phyloP scores from a whole-genome alignment of 2,329 filamentous ascomycete species.

The Trichophyton mentagrophytes region DNA sequence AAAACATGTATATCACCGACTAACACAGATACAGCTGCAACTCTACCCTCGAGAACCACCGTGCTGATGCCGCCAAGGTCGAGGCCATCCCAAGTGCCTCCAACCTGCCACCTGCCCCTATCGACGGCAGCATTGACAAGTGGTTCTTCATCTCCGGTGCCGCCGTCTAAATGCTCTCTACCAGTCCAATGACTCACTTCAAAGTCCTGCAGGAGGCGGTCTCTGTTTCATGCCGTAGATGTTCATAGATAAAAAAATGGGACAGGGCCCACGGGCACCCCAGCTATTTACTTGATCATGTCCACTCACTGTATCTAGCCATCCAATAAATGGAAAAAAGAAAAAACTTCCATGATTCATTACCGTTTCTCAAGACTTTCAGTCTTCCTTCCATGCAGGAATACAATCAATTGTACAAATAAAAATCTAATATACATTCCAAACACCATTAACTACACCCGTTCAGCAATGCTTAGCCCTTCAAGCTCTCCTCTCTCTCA shows the following conservation, averaged over 20 bases:
- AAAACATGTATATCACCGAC: background rate
- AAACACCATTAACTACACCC: background rate
- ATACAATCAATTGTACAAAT: background rate
- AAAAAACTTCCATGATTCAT: background rate
- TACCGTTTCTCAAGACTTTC: background rate
- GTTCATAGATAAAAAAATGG: background rate
- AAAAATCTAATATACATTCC: background rate
- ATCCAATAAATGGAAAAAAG: background rate
- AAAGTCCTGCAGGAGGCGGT: background rate
- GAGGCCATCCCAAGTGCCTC: slow-evolving; percentile 60
- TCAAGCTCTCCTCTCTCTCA: slow-evolving; percentile 69
- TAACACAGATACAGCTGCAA: slow-evolving; percentile 52
- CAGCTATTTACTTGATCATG: background rate
- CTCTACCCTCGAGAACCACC: slow-evolving; percentile 58
- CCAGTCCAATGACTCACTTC: background rate
- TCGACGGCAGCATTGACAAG: slow-evolving; percentile 96
- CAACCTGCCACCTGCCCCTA: slow-evolving; percentile 72
- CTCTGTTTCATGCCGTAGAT: background rate
- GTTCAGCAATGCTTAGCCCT: slow-evolving; percentile 25
- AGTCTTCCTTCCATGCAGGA: background rate
- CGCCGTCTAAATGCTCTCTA: slow-evolving; percentile 50
- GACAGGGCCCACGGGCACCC: background rate
- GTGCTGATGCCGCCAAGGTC: slow-evolving; percentile 55
- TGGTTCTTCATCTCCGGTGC: slow-evolving; percentile 99
- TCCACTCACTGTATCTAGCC: background rate